Base-by-base conservation (phyloP, 768 basidiomycete genomes). In the Tulasnella sp. region DNA sequence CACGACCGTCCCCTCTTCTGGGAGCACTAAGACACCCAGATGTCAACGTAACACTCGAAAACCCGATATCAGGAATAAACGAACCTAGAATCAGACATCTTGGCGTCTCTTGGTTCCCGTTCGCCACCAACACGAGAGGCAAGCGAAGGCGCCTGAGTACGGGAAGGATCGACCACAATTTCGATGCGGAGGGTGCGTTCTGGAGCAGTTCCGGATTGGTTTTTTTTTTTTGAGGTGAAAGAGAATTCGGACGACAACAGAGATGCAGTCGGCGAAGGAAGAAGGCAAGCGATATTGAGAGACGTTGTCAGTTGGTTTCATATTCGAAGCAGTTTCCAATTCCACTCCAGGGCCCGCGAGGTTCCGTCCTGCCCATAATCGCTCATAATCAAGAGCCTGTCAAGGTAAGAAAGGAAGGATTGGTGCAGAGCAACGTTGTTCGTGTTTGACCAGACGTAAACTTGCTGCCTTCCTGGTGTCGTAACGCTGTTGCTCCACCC, bases 161-260 rank as follows among this genome's bases (percentile, higher is more conserved):
- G 79, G 52, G 89, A 85, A 12, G 93, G 94, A 83, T 96, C 94
- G 79, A 96, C 86, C 62, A 98, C 88, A 76, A 98, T 94, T 85
- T 99, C 96, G 75, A 98, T 95, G 85, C 94, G 96, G 94, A 98
- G 97, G 32, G 94, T 92, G 76, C 92, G 92, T 86, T 93, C 96
- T 98, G 80, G 29, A 29, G n/a, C 22, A 65, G 63, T 34, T 32
- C 19, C 19, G 29, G 47, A 22, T 52, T 19, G n/a, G 47, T 16
- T 14, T 44, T n/a, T 17, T 47, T n/a, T 16, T 14, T 44, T n/a
- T 17, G 19, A 6, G 19, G 11, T 5, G 26, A n/a, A 5, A 47
- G 16, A 17, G 19, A 17, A 22, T 47, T 47, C 26, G 7, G 2
- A 47, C 26, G 17, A 22, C 44, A 3, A 2, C 6, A 44, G 36